Base-by-base conservation (phyloP, 1,284 basidiomycete genomes). In the Farysia itapuensis region DNA sequence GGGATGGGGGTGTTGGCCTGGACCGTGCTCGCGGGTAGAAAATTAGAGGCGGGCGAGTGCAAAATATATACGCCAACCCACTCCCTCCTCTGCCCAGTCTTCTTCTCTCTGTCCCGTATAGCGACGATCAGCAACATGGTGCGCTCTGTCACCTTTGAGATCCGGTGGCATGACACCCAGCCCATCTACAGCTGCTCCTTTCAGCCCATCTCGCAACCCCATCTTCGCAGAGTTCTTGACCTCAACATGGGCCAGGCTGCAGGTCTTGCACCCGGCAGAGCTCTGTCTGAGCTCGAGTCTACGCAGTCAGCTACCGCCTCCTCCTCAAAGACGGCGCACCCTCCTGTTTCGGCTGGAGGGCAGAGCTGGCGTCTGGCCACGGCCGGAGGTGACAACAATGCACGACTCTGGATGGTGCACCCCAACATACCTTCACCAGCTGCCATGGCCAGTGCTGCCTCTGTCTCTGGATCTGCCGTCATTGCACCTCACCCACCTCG, bases 331-430 rank as follows among this genome's bases (percentile, higher is more conserved):
- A 41, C 45, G 23, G 31, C 32, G 2, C 66, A 60, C 3, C 61
- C 64, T 0, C 63, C 68, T 19, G 51, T 69, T 24, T 58, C 64
- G 35, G 73, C 77, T 15, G 79, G 78, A 12, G 79, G 78, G 4
- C 79, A 80, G 47, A 82, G 85, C 39, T 97, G 95, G 81, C 83
- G 89, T 58, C 80, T 98, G 8, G 94, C 93, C 0, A 97, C 95
- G 0, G 92, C 87, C 9, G 94, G 94, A 35, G 94, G 94, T 72
- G 94, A 99, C 77, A 96, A 94, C 75, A 89, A 94, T 80, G 90
- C 97, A 70, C 81, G 93, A 34, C 60, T 75, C 39, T 75, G 74
- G 74, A 69, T 71, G 48, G 69, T 75, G 8, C 71, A 75, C 28
- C 74, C 74, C 35, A 71, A 74, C 45, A 70, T 75, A 19, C 74